Conservation (phyloP, 2,329 filamentous ascomycete species). For the Aspergillus pseudoglaucus region DNA sequence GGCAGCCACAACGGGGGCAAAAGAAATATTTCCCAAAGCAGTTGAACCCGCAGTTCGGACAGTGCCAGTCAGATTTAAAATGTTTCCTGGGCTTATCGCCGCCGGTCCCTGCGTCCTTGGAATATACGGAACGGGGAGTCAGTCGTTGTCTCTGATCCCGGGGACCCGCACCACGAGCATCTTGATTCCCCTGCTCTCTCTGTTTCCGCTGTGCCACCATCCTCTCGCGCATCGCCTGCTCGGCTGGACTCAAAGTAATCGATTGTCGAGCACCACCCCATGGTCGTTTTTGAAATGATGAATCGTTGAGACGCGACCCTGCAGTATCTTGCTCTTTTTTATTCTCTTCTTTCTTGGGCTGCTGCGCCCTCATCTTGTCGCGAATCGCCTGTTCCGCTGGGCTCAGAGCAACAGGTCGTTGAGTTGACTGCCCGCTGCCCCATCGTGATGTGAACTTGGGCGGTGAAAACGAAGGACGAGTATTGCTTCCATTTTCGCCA, state of each 20-base stretch:
- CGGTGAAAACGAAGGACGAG: constrained; percentile 5
- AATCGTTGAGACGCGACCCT: background rate
- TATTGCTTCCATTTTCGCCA: constrained; percentile 11
- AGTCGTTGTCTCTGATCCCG: background rate
- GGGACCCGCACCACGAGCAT: background rate
- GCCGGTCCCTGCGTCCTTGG: constrained; percentile 5
- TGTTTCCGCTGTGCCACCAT: constrained; percentile 12
- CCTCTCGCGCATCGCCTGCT: constrained; percentile 25
- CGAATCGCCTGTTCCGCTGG: background rate
- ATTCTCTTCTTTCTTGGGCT: background rate
- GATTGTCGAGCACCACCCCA: constrained; percentile 9
- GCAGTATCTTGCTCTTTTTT: background rate
- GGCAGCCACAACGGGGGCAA: constrained; percentile 22
- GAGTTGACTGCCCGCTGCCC: constrained; percentile 8
- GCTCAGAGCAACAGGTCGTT: background rate
- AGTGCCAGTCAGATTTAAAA: constrained; percentile 19
- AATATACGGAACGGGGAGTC: background rate
- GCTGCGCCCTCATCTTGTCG: background rate
- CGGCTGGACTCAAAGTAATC: constrained; percentile 24
- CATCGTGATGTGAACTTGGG: constrained; percentile 26
- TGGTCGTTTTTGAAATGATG: constrained; percentile 11
- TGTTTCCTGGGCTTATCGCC: background rate
- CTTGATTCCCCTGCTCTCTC: background rate
- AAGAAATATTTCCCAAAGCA: constrained; percentile 14
- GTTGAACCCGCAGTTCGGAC: constrained; percentile 17